Evolutionary conservation across 805 yeast genomes (phyloP).

Genomic region (Saccharomycopsis amapae): DNA sequence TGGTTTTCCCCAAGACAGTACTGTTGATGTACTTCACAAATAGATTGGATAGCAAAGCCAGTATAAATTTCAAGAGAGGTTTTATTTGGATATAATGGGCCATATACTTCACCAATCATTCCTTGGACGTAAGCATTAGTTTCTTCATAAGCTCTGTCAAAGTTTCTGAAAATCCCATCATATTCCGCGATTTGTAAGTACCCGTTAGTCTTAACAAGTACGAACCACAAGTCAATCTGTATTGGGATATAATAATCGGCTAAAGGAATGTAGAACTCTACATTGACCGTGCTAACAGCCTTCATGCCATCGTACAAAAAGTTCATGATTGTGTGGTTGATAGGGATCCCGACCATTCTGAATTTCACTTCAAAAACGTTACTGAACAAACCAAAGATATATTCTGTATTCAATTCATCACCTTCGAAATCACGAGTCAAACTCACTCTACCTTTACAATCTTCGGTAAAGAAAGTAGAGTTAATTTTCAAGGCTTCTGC

Average conservation of each 20-base stretch:
- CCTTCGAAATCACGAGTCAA: slow-evolving; percentile 25
- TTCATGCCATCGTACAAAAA: slow-evolving; percentile 20
- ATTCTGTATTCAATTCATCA: slow-evolving; percentile 25
- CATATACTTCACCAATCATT: slow-evolving; percentile 4
- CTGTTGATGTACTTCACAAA: slow-evolving; percentile 22
- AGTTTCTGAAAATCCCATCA: slow-evolving; percentile 23
- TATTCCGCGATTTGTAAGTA: slow-evolving; percentile 21
- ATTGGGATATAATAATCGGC: slow-evolving; percentile 21
- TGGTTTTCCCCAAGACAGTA: slow-evolving; percentile 23
- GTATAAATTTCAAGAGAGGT: slow-evolving; percentile 13
- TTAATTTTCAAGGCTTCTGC: slow-evolving; percentile 23
- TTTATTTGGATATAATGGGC: background rate
- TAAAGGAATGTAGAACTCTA: slow-evolving; percentile 21
- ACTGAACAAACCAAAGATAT: slow-evolving; percentile 24
- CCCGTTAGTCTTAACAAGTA: slow-evolving; percentile 15
- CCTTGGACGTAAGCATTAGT: slow-evolving; percentile 13
- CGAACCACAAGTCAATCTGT: slow-evolving; percentile 20
- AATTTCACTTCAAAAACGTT: slow-evolving; percentile 13
- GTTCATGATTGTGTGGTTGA: slow-evolving; percentile 16
- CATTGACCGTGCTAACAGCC: slow-evolving; percentile 17
- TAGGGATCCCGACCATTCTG: slow-evolving; percentile 22
- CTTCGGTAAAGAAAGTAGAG: slow-evolving; percentile 23
- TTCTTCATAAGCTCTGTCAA: slow-evolving; percentile 20
- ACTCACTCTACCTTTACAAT: slow-evolving; percentile 23
- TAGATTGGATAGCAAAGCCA: slow-evolving; percentile 20